These are phyloP conservation scores for Monosporascus cannonballus DNA, from an alignment of 2,329 filamentous ascomycete genomes.

Conservation along the genomic window DNA sequence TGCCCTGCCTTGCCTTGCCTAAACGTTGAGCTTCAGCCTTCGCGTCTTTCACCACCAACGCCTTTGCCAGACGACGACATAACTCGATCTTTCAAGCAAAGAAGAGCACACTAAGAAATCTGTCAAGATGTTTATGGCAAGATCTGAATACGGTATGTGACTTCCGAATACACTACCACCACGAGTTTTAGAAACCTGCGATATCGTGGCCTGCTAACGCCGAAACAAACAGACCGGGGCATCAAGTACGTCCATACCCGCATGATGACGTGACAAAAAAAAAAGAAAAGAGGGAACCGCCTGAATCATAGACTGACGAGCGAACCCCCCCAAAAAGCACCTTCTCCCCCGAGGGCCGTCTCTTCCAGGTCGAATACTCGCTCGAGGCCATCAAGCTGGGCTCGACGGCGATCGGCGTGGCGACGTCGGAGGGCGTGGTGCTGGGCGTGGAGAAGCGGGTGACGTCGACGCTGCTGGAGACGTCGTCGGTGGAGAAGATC, in stretches of 20 bases:
- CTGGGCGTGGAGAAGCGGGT: constrained; percentile 99
- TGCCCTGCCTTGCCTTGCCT: neutral
- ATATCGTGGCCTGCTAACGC: constrained; percentile 11
- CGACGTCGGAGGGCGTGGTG: constrained; percentile 90
- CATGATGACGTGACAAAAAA: neutral
- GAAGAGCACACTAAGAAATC: constrained; percentile 25
- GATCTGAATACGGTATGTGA: constrained; percentile 95
- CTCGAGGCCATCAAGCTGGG: constrained; percentile 99
- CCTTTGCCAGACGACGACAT: neutral
- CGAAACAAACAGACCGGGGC: constrained; percentile 70
- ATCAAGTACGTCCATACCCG: constrained; percentile 68
- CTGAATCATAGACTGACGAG: constrained; percentile 1
- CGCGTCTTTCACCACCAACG: neutral
- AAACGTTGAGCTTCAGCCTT: constrained; percentile 1
- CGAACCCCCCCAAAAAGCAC: constrained; percentile 53
- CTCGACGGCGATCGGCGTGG: constrained; percentile 95
- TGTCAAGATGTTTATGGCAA: constrained; percentile 96
- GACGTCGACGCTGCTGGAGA: constrained; percentile 93
- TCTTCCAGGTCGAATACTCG: constrained; percentile 99
- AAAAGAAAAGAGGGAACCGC: neutral
- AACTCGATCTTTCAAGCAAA: neutral
- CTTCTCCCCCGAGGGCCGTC: constrained; percentile 98
- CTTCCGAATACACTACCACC: constrained; percentile 14
- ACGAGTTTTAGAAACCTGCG: constrained; percentile 9
- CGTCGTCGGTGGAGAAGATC: constrained; percentile 98